Percentiles rank a stretch among this genome's conserved stretches.
phyloP scores from a whole-genome alignment of 345 rosid species.

The Rhodamnia rubescens region DNA sequence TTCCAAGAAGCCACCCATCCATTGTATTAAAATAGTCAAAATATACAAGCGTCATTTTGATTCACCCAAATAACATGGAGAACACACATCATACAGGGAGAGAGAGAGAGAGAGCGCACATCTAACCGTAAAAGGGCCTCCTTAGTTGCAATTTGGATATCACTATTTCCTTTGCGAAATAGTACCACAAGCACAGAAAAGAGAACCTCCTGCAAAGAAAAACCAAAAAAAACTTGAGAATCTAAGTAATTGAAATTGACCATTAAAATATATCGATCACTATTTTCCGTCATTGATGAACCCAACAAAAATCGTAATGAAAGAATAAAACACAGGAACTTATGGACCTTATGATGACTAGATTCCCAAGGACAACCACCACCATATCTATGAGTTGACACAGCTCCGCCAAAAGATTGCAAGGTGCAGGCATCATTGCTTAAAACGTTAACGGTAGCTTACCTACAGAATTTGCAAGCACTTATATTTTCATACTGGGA shows the following conservation, averaged over 20 bases:
- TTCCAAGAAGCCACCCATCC: not conserved
- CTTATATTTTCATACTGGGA: not conserved
- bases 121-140: conserved; percentile 68
- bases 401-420: not conserved
- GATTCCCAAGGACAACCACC: not conserved
- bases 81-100: not conserved
- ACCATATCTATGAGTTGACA: not conserved
- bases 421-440: not conserved
- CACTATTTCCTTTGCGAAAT: conserved; percentile 39
- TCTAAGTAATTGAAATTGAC: not conserved
- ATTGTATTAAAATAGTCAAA: not conserved
- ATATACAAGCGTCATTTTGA: not conserved
- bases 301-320: not conserved
- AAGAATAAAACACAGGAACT: not conserved
- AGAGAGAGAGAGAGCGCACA: conserved; percentile 26
- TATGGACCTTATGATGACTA: not conserved
- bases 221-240: not conserved
- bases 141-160: conserved; percentile 56
- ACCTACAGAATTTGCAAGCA: not conserved
- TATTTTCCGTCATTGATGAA: not conserved
- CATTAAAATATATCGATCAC: not conserved
- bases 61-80: not conserved
- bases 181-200: conserved; percentile 49
- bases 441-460: not conserved
- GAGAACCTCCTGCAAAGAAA: conserved; percentile 44